Conservation (phyloP, 2,329 filamentous ascomycete species). For the Teratosphaeriaceae sp. region DNA sequence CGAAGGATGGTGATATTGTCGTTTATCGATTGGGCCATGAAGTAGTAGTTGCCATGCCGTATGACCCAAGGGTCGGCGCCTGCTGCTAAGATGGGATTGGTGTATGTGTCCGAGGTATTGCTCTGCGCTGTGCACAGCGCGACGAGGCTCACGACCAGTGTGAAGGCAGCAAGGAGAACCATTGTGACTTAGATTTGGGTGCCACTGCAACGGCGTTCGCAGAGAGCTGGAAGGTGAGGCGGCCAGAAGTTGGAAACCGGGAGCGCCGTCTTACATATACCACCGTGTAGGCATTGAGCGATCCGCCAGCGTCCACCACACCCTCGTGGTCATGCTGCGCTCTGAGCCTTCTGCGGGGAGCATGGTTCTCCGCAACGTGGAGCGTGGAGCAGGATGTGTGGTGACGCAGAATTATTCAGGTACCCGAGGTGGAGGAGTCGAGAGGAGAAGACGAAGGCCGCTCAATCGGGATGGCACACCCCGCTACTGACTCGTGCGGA, state of each 20-base stretch:
- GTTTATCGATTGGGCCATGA: constrained; percentile 38
- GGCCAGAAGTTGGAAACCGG: no score
- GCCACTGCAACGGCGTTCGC: no score
- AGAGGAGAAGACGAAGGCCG: background rate
- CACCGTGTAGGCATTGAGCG: no score
- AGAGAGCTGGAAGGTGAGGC: no score
- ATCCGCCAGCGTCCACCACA: no score
- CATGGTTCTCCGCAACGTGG: background rate
- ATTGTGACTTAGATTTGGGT: no score
- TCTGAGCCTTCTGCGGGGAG: constrained; percentile 1
- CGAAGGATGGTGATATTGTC: constrained; percentile 38
- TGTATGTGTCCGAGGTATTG: constrained; percentile 31
- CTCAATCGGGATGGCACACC: no score
- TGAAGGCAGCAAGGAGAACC: constrained; percentile 3
- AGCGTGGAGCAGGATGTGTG: background rate
- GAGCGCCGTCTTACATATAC: no score
- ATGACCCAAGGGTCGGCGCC: constrained; percentile 44
- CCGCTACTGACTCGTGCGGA: no score
- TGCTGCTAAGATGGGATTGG: constrained; percentile 38
- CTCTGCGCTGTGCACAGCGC: constrained; percentile 12
- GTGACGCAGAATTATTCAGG: no score
- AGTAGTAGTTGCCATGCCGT: constrained; percentile 36
- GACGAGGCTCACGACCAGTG: constrained; percentile 10
- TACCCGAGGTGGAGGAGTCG: constrained; percentile 6
- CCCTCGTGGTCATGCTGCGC: background rate